phyloP scores from a whole-genome alignment of 345 rosid genomes.

The Syzygium grande region DNA sequence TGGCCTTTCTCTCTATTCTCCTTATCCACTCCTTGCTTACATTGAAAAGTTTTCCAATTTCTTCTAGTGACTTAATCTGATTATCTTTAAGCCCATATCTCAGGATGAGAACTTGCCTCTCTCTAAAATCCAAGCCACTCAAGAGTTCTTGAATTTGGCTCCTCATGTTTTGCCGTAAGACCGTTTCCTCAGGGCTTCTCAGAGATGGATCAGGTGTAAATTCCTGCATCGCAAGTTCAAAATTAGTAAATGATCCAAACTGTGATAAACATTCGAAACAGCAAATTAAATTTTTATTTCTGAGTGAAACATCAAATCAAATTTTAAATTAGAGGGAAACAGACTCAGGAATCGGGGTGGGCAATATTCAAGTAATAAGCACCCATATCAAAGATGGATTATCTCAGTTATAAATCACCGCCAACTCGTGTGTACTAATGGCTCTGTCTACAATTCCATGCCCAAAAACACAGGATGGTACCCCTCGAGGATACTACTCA shows the following conservation, averaged over 20 bases:
- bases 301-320: not conserved
- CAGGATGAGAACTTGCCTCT: constrained; percentile 53
- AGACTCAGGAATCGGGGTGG: not conserved
- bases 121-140: constrained; percentile 51
- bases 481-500: not conserved
- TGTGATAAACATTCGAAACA: not conserved
- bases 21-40: constrained; percentile 92
- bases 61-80: constrained; percentile 60
- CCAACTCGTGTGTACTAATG: not conserved
- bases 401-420: not conserved
- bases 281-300: not conserved
- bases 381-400: not conserved
- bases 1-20: constrained; percentile 57
- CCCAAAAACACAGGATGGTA: not conserved
- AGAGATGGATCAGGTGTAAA: constrained; percentile 39
- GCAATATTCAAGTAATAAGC: not conserved
- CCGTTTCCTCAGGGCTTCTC: constrained; percentile 36
- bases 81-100: constrained; percentile 52
- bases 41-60: constrained; percentile 50
- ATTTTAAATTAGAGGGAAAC: not conserved
- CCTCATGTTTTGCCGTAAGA: constrained; percentile 49
- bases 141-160: constrained; percentile 39
- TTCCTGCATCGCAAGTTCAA: constrained; percentile 35
- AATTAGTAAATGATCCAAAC: not conserved
- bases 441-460: not conserved